Conservation (phyloP, 768 basidiomycete genomes). For the Lanmaoa pseudosensibilis region DNA sequence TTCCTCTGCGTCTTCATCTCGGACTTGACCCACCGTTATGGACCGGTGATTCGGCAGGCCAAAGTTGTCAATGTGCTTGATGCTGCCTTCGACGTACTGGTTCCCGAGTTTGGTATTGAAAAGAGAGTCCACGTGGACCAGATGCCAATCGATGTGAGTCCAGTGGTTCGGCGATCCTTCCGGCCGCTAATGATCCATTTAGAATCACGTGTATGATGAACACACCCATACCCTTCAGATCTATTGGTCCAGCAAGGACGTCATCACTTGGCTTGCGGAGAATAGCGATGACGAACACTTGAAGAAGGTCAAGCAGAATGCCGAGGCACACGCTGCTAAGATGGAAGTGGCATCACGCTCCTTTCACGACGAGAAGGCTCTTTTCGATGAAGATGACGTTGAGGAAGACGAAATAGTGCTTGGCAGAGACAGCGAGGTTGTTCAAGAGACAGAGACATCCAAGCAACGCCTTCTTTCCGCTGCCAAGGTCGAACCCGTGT, state of each 20-base stretch:
- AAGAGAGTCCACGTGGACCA: constrained; percentile 98
- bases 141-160: constrained; percentile 92
- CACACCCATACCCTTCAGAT: constrained; percentile 89
- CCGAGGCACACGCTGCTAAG: constrained; percentile 86
- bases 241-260: constrained; percentile 94
- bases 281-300: constrained; percentile 96
- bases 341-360: constrained; percentile 89
- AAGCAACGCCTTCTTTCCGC: constrained; percentile 78
- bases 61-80: constrained; percentile 95
- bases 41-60: constrained; percentile 94
- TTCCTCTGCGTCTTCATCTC: constrained; percentile 94
- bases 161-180: neutral
- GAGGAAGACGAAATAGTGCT: constrained; percentile 81
- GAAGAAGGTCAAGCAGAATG: constrained; percentile 90
- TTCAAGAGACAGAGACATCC: constrained; percentile 57
- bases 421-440: constrained; percentile 49
- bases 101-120: constrained; percentile 98
- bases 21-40: constrained; percentile 91
- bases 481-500: constrained; percentile 71
- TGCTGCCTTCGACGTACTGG: constrained; percentile 93
- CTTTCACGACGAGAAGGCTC: constrained; percentile 80
- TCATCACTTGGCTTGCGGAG: constrained; percentile 92
- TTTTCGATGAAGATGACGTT: constrained; percentile 86
- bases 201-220: constrained; percentile 97
- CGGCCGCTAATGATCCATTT: constrained; percentile 17